Conservation (phyloP, 176 grass and related monocot genomes). For the Puccinellia tenuiflora region DNA sequence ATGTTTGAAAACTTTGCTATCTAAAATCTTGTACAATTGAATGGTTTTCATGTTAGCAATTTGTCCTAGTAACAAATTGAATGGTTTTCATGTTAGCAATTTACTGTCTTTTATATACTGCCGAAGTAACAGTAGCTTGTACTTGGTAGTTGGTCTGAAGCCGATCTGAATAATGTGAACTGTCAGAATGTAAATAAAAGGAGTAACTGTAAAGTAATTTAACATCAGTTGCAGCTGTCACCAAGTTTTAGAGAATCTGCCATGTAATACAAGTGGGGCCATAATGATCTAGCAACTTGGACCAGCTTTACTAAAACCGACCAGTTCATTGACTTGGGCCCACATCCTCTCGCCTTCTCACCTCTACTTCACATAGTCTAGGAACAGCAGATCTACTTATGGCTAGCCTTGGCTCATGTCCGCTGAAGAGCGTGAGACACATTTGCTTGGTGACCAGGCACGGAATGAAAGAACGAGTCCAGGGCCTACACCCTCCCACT, state of each 20-base stretch:
- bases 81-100: background rate
- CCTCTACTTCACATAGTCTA: too few relatives aligned
- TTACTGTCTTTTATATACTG: too few relatives aligned
- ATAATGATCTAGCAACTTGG: background rate
- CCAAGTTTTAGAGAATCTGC: background rate
- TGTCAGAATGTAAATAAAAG: background rate
- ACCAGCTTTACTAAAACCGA: background rate
- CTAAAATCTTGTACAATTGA: background rate
- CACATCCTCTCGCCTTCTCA: too few relatives aligned
- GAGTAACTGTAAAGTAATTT: background rate
- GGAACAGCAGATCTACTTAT: background rate
- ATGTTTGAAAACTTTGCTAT: background rate
- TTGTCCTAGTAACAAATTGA: too few relatives aligned
- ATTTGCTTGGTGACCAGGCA: background rate
- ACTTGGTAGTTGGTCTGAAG: background rate
- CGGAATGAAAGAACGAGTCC: too few relatives aligned
- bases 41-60: background rate
- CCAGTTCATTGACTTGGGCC: background rate
- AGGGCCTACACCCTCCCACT: too few relatives aligned
- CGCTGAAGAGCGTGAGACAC: background rate
- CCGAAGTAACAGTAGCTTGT: slow-evolving; percentile 1
- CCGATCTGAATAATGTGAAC: background rate
- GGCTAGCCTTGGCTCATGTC: background rate
- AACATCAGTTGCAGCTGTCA: background rate
- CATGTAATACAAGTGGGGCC: background rate